A percentile compares a stretch with the other conserved stretches of the same genome.
These are phyloP conservation scores for Evernia prunastri DNA, from an alignment of 495 filamentous ascomycete species.

Conservation along the genomic window DNA sequence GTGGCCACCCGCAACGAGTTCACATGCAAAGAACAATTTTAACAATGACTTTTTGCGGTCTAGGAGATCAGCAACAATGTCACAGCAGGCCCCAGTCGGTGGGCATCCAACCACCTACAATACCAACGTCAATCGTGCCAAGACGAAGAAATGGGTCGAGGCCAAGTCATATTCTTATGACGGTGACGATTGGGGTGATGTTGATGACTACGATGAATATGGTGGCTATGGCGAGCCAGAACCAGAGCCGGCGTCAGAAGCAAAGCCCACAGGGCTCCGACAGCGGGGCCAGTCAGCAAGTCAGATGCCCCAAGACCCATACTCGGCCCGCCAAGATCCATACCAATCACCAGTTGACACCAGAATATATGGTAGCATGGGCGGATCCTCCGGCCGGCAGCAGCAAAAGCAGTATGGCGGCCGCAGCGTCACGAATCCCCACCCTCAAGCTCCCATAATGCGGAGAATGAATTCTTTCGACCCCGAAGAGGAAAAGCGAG, in stretches of 20 bases:
- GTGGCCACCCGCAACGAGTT: not conserved
- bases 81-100: slow-evolving; percentile 20
- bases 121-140: slow-evolving; percentile 80
- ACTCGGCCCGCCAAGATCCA: slow-evolving; percentile 11
- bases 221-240: slow-evolving; percentile 46
- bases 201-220: slow-evolving; percentile 72
- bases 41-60: not conserved
- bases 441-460: slow-evolving; percentile 8
- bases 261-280: slow-evolving; percentile 38
- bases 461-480: slow-evolving; percentile 42
- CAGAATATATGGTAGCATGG: slow-evolving; percentile 6
- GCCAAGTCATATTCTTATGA: slow-evolving; percentile 84
- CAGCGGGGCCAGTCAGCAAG: slow-evolving; percentile 33
- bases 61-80: slow-evolving; percentile 17
- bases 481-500: slow-evolving; percentile 40
- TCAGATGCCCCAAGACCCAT: slow-evolving; percentile 13
- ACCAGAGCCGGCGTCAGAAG: slow-evolving; percentile 42
- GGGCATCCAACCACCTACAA: slow-evolving; percentile 53
- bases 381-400: not conserved
- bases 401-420: slow-evolving; percentile 19
- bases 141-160: slow-evolving; percentile 93
- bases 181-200: slow-evolving; percentile 89
- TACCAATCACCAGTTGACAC: slow-evolving; percentile 19
- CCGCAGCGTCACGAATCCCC: slow-evolving; percentile 23
- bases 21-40: not conserved